These are phyloP conservation scores for Blastomyces gilchristii DNA, from an alignment of 2,329 filamentous ascomycete species.

Conservation along the genomic window DNA sequence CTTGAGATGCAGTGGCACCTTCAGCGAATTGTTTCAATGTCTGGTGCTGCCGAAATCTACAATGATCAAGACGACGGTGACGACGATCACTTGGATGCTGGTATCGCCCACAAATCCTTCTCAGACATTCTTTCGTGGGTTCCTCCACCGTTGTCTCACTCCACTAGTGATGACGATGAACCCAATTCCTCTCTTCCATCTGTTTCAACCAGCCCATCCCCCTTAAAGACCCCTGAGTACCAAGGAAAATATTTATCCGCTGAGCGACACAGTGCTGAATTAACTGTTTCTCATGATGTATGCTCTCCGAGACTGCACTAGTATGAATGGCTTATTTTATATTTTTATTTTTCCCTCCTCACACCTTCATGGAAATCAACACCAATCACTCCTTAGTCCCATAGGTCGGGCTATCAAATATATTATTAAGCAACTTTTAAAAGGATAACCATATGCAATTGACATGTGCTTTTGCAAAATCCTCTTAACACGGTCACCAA, in stretches of 20 bases:
- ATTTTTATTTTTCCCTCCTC: neutral
- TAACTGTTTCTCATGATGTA: neutral
- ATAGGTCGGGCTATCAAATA: too few species aligned
- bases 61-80: neutral
- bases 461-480: too few species aligned
- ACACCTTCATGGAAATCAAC: too few species aligned
- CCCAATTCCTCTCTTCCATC: neutral
- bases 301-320: neutral
- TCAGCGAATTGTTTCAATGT: conserved; percentile 5
- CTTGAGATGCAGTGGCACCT: conserved; percentile 7
- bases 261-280: neutral
- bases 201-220: neutral
- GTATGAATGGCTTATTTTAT: neutral
- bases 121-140: neutral
- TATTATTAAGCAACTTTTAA: too few species aligned
- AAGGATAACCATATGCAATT: too few species aligned
- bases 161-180: neutral
- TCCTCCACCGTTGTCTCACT: neutral
- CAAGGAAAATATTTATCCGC: neutral
- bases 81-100: neutral
- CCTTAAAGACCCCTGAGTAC: neutral
- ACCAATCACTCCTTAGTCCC: too few species aligned
- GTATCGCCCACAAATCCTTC: neutral
- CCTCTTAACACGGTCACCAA: too few species aligned
- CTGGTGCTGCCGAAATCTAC: neutral